phyloP scores from a whole-genome alignment of 2,329 filamentous ascomycete species.

The Fusarium veterinarium region DNA sequence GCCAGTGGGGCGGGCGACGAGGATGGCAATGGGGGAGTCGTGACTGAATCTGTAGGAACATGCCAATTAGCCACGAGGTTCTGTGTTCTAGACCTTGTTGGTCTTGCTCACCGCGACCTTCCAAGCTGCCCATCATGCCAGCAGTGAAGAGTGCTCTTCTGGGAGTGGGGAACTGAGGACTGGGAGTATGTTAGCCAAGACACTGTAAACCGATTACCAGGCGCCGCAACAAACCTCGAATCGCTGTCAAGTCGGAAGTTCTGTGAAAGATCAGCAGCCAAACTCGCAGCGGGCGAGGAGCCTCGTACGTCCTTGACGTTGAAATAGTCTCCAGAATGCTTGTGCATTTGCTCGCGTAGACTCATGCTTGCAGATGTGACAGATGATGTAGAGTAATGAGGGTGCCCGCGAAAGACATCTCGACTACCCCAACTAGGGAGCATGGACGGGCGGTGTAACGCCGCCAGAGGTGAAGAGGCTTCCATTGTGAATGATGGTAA shows the following conservation, averaged over 20 bases:
- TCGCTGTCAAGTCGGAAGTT: slow-evolving; percentile 93
- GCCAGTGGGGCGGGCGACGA: slow-evolving; percentile 80
- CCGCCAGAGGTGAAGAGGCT: slow-evolving; percentile 91
- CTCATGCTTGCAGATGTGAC: slow-evolving; percentile 76
- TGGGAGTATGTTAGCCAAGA: slow-evolving; percentile 41
- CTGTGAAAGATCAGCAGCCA: slow-evolving; percentile 94
- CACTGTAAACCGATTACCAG: neutral
- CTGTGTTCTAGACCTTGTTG: neutral
- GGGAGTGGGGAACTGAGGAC: slow-evolving; percentile 56
- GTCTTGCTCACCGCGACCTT: slow-evolving; percentile 49
- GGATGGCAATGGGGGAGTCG: slow-evolving; percentile 83
- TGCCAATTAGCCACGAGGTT: slow-evolving; percentile 39
- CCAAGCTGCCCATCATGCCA: slow-evolving; percentile 52
- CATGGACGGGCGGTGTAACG: slow-evolving; percentile 80
- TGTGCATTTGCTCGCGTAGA: slow-evolving; percentile 79
- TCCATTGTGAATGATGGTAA: slow-evolving; percentile 72
- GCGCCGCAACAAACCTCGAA: slow-evolving; percentile 73
- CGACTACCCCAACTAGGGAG: slow-evolving; percentile 68
- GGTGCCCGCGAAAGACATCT: slow-evolving; percentile 65
- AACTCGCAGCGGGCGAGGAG: slow-evolving; percentile 89
- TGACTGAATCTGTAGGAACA: slow-evolving; percentile 72
- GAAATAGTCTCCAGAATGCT: slow-evolving; percentile 78
- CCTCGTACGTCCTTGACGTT: slow-evolving; percentile 79
- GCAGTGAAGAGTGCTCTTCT: slow-evolving; percentile 56
- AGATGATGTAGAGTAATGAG: slow-evolving; percentile 62